Evolutionary conservation across 2,329 filamentous ascomycete species (phyloP).

Genomic region (Curvularia sp.): DNA sequence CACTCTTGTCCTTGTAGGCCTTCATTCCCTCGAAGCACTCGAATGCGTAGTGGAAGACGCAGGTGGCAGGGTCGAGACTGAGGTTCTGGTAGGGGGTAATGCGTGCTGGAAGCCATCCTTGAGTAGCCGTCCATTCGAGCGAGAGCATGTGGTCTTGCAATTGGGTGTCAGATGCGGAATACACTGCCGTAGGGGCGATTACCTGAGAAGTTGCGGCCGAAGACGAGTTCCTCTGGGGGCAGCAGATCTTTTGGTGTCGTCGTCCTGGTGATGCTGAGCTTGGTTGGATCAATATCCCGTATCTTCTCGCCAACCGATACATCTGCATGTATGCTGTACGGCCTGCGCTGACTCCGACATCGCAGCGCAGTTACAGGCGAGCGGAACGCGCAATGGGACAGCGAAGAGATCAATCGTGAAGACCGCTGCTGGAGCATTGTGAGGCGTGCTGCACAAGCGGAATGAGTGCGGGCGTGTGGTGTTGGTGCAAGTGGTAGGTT

Average conservation of each 20-base stretch:
- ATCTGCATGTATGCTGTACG: slow-evolving; percentile 60
- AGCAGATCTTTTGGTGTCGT: slow-evolving; percentile 75
- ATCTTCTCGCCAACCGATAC: slow-evolving; percentile 61
- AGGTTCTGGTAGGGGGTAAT: slow-evolving; percentile 98
- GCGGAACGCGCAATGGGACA: slow-evolving; percentile 39
- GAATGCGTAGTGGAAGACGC: slow-evolving; percentile 98
- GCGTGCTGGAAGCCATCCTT: slow-evolving; percentile 82
- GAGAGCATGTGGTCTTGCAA: slow-evolving; percentile 90
- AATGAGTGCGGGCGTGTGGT: slow-evolving; percentile 15
- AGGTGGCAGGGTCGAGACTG: slow-evolving; percentile 92
- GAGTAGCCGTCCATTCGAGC: slow-evolving; percentile 85
- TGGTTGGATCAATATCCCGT: slow-evolving; percentile 76
- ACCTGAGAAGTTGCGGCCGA: slow-evolving; percentile 92
- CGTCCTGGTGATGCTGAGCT: slow-evolving; percentile 77
- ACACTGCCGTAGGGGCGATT: slow-evolving; percentile 28
- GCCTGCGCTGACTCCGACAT: slow-evolving; percentile 54
- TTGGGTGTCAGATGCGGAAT: slow-evolving; percentile 24
- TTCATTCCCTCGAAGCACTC: slow-evolving; percentile 99
- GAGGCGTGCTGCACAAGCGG: slow-evolving; percentile 19
- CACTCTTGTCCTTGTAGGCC: slow-evolving; percentile 88
- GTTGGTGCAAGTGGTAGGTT: slow-evolving; percentile 19
- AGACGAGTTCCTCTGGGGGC: slow-evolving; percentile 82
- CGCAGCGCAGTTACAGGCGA: slow-evolving; percentile 45
- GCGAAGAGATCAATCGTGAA: slow-evolving; percentile 43
- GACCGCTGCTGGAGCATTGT: slow-evolving; percentile 51